Base-by-base conservation (phyloP, 352 stramenopile genomes). In the Blastocystis sp. region DNA sequence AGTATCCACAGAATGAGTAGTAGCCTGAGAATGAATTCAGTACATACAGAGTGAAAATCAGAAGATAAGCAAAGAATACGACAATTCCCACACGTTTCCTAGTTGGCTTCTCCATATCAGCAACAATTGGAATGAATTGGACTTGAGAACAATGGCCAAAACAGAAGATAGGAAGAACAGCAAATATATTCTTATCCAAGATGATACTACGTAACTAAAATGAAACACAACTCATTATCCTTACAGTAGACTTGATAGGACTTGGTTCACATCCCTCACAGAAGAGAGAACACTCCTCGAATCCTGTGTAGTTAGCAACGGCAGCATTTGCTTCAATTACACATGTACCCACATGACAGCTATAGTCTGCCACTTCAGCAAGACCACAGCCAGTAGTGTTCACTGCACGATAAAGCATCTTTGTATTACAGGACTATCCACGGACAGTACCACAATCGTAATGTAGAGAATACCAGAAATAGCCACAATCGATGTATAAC, bases 361-460 rank as follows among this genome's bases (percentile, higher is more conserved):
- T 27, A 43, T 42, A 83, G 2, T 83, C 42, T 6, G 71, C 71
- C n/a, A 32, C 21, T 27, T 83, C 71, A 21, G 71, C 71, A 37
- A 83, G 57, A 46, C 57, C 71, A 43, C 71, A 83, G 2, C 37
- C 27, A n/a, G 43, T 19, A 19, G 52, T 83, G 52, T 24, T 16
- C 6, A 65, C 19, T 6, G 52, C 57, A 32, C 57, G 52, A 32
- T 52, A 52, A 37, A 83, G 11, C 71, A 83, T 83, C 71, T 78
- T 12, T 27, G 32, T 77, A 12, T 52, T n/a, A 77, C n/a, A n/a
- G n/a, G n/a, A n/a, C n/a, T n/a, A n/a, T n/a, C n/a, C n/a, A n/a
- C n/a, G n/a, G n/a, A n/a, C n/a, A n/a, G n/a, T 78, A 78, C 67
- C 4, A 83, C 71, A n/a, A 83, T 69, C 21, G 71, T 83, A 27